These are phyloP conservation scores for Saprolegnia parasitica DNA, from an alignment of 352 stramenopile genomes.

Conservation along the genomic window DNA sequence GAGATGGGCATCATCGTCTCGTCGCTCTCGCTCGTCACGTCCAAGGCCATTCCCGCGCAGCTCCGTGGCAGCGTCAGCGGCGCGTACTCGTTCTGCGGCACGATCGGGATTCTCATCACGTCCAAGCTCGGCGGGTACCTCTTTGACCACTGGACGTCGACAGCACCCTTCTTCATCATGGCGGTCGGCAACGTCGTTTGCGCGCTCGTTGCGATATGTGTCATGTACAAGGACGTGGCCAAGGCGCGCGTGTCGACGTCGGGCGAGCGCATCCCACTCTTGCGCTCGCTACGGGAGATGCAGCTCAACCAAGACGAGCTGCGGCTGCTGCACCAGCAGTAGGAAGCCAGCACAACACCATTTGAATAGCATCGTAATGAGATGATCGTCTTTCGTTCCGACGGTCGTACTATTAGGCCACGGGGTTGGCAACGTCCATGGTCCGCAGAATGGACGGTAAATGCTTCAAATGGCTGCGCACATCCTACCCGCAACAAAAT, in stretches of 20 bases:
- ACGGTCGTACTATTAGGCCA: too few species aligned
- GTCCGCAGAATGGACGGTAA: neutral
- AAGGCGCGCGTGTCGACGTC: neutral
- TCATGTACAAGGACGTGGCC: neutral
- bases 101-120: constrained; percentile 16
- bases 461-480: constrained; percentile 4
- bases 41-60: constrained; percentile 19
- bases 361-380: neutral
- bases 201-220: neutral
- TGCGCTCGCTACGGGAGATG: neutral
- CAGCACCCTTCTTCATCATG: constrained; percentile 26
- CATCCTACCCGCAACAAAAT: neutral
- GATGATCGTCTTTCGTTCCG: neutral
- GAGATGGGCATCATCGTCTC: constrained; percentile 26
- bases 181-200: constrained; percentile 17
- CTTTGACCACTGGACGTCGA: constrained; percentile 20
- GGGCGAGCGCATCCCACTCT: neutral
- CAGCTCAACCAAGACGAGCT: constrained; percentile 22
- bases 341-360: neutral
- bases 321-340: neutral
- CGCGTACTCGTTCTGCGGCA: constrained; percentile 20
- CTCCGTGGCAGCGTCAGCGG: constrained; percentile 15
- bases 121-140: constrained; percentile 25
- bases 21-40: constrained; percentile 23
- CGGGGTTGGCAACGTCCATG: neutral